Percentiles rank a stretch among this genome's conserved stretches.
Conservation (phyloP, 306 rosid genomes). For the Mimosa pudica region DNA sequence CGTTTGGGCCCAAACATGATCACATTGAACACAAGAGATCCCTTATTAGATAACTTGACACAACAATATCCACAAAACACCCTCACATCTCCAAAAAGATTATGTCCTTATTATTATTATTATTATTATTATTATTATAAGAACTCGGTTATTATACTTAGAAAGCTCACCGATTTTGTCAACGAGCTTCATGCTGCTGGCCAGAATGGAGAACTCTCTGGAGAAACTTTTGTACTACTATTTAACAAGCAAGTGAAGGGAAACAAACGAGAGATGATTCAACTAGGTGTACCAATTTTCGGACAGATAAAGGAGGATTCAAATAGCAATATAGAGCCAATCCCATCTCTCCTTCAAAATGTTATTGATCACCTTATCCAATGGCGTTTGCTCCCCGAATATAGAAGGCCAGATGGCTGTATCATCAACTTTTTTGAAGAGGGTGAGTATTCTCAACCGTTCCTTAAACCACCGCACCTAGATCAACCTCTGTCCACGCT, state of each 20-base stretch:
- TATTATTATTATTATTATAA: too few relatives aligned
- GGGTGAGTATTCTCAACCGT: constrained; percentile 98
- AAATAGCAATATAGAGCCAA: constrained; percentile 78
- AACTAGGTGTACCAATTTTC: constrained; percentile 89
- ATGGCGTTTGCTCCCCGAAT: constrained; percentile 96
- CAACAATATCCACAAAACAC: too few relatives aligned
- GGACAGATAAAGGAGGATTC: constrained; percentile 76
- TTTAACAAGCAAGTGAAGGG: constrained; percentile 92
- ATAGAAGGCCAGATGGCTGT: constrained; percentile 94
- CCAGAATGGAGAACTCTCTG: too few relatives aligned
- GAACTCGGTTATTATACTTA: too few relatives aligned
- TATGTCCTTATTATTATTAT: too few relatives aligned
- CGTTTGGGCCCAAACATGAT: too few relatives aligned
- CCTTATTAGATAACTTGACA: too few relatives aligned
- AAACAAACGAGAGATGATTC: constrained; percentile 90
- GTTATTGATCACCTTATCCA: constrained; percentile 91
- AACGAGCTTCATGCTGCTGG: too few relatives aligned
- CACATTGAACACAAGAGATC: too few relatives aligned
- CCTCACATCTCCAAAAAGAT: too few relatives aligned
- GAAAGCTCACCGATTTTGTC: too few relatives aligned
- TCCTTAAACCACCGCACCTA: constrained; percentile 96
- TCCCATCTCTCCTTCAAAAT: constrained; percentile 72
- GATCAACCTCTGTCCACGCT: constrained; percentile 94
- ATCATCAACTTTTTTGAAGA: constrained; percentile 91
- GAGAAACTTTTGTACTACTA: constrained; percentile 81